Evolutionary conservation across 805 yeast species (phyloP), one percentile per base, ranked within the genome.

Genomic region (Zygosaccharomyces kombuchaensis): DNA sequence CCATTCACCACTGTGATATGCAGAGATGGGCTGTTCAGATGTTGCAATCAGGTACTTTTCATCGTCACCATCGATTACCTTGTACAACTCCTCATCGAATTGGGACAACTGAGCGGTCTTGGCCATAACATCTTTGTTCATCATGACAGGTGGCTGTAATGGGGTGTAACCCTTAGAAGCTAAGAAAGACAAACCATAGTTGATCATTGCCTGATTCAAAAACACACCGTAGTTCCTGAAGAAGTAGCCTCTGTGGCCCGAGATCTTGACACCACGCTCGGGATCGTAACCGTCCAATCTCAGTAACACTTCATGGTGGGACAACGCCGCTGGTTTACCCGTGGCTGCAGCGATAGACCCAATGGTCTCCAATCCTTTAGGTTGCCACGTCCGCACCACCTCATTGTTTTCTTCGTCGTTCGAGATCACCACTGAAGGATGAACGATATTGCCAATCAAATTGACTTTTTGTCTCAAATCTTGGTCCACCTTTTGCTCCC

Each of bases 51-150:
- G 78, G 67, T 93, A 93, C 75, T 91, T 93, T 73, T 93, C 99
- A 65, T 91, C 99, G 40, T 84, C 90, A 65, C 99, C 99, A 66
- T 93, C 99, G 40, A 87, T 72, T 48, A 93, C 98, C 73, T 93
- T 93, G 76, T 93, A 93, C 62, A 93, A 77, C 72, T 93, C 99
- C 76, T 93, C 99, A 69, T 93, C 99, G 60, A 93, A 93, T 65
- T 93, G 90, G 30, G 97, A 89, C 67, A 93, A 81, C 74, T 93
- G 99, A 7, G 99, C 99, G 57, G 99, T 93, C 73, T 87, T 90
- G 58, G 98, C 98, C 99, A 93, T 93, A 47, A 89, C 95, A 48
- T 93, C 98, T 73, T 93, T 93, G 81, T 93, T 93, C 96, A 93
- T 88, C 99, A 93, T 93, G 36, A 91, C 96, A 47, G 99, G 99